Evolutionary conservation across 2,329 filamentous ascomycete species (phyloP), one percentile per base, ranked within the genome.

Genomic region (Arachnomyces sp.): DNA sequence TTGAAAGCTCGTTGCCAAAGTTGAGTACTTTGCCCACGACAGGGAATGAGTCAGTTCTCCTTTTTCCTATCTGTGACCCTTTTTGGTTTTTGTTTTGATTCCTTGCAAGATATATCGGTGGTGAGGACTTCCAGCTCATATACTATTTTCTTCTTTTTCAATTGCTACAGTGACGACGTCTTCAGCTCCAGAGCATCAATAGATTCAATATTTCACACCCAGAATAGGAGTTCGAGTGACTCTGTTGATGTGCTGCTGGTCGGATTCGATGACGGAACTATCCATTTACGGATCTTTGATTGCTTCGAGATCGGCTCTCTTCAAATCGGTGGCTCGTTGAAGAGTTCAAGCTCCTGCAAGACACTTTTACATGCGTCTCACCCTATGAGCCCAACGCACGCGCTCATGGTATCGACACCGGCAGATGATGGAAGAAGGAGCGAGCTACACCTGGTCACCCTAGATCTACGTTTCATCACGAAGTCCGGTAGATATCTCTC

Each of bases 281-380:
- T 93, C 9, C 82, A 90, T 55, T 69, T 93, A 13, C 86, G 80
- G 50, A 86, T 94, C 35, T 90, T 90, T 58, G 84, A 94, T 59
- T 89, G 84, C 4, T 86, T 94, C 52, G 74, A 84, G 44, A 82
- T 93, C 43, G 86, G 87, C 3, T 43, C 71, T 73, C 42, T 73
- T 68, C 18, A 57, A 60, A 2, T 66, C 63, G 3, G 53, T 46
- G 42, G 59, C 56, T 53, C 56, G 46, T 9, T 57, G 70, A 38
- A 65, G 65, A 41, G 62, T 61, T 39, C 46, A 14, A 43, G 36
- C 7, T 49, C 43, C 4, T 55, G 72, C 34, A 69, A 66, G 17
- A 65, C 74, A 8, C 49, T 77, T 17, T 57, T 68, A 13, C 85
- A 93, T 56, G 73, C 82, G 21, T 86, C 84, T 7, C 82, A 93